Percentiles rank a stretch among this genome's conserved stretches.
These are phyloP conservation scores for Beauveria sp. DNA, from an alignment of 2,329 filamentous ascomycete species.

Conservation along the genomic window DNA sequence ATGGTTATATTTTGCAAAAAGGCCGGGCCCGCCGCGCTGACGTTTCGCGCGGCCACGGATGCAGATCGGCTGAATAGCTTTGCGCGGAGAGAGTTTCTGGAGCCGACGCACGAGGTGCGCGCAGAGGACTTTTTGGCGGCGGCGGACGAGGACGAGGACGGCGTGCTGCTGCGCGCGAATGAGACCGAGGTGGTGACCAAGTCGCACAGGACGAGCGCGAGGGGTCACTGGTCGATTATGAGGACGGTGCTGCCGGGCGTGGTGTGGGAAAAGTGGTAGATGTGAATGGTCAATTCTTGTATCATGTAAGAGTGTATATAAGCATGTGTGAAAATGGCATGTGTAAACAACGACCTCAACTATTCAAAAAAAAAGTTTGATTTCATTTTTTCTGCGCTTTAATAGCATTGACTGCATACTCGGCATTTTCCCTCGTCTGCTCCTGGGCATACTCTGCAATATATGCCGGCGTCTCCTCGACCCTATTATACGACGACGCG, in stretches of 20 bases:
- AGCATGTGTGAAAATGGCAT: neutral
- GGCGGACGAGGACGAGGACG: conserved; percentile 26
- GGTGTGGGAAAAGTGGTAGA: conserved; percentile 86
- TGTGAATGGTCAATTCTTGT: neutral
- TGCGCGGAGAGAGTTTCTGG: conserved; percentile 60
- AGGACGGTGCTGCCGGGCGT: conserved; percentile 66
- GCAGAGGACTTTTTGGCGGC: conserved; percentile 38
- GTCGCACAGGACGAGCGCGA: conserved; percentile 68
- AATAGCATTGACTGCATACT: conserved; percentile 22
- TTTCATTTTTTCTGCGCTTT: conserved; percentile 20
- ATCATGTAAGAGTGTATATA: neutral
- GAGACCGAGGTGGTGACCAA: conserved; percentile 59
- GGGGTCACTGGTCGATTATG: conserved; percentile 91
- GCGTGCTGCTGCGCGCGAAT: conserved; percentile 47
- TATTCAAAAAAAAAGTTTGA: too few species aligned
- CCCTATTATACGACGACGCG: conserved; percentile 49
- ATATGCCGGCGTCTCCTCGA: conserved; percentile 52
- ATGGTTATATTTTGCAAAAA: conserved; percentile 93
- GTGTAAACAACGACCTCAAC: neutral
- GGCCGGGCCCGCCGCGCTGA: conserved; percentile 35
- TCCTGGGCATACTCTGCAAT: conserved; percentile 30
- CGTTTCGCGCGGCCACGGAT: conserved; percentile 58
- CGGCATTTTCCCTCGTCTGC: neutral
- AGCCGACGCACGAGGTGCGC: conserved; percentile 65
- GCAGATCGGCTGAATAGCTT: conserved; percentile 67